Evolutionary conservation across 768 basidiomycete species (phyloP), one percentile per base, ranked within the genome.

Genomic region (Lactifluus volemus): DNA sequence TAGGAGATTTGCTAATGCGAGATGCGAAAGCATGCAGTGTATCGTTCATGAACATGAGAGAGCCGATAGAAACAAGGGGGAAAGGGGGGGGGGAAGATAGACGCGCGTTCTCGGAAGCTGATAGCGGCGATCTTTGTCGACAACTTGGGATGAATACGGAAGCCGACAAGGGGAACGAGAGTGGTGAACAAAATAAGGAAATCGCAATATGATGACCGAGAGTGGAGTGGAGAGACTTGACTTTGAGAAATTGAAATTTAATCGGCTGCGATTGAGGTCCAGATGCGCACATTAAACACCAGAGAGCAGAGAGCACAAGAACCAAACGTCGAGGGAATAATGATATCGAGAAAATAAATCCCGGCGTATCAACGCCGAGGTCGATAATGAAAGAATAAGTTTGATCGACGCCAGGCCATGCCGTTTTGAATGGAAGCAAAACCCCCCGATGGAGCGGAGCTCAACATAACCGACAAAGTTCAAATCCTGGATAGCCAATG

Each of bases 131-230:
- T 48, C 57, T 55, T 58, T 61, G 34, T 67, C 69, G 72, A 69
- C 74, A 67, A 71, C 71, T 76, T 76, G 73, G 74, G 73, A 79
- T 77, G 75, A 78, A 78, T 79, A 75, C 74, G 74, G 73, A 70
- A 65, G 72, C 69, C 67, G 67, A 69, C 63, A 58, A 65, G 66
- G 32, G 54, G 50, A 60, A 45, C 45, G 34, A 59, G 44, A 41
- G 6, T 14, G 10, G 12, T 44, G 41, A 36, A 52, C 55, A 21
- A 55, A 47, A 48, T 64, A 58, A 69, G 12, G 12, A 21, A n/a
- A 45, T 5, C 44, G 19, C 68, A 30, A 45, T 52, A 52, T 25
- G 65, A 66, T 69, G 55, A 68, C 59, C 61, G 12, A 69, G 70
- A 12, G 5, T 12, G 38, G 12, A 14, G 11, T 52, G 66, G 58